Evolutionary conservation across 1,139 yeast species (phyloP).

Genomic region (Magnusiomyces magnusii): DNA sequence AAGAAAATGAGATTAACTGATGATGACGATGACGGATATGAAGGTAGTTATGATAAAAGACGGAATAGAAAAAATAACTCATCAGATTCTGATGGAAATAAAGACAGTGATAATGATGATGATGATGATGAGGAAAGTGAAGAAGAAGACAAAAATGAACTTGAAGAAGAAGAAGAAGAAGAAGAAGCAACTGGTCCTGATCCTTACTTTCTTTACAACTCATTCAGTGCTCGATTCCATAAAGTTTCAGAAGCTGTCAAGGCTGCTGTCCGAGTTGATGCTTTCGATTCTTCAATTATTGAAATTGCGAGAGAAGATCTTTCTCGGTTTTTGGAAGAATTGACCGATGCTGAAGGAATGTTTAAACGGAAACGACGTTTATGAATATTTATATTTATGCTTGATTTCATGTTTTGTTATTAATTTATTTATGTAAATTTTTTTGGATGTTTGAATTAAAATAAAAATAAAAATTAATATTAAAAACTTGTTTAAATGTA

Average conservation of each 20-base stretch:
- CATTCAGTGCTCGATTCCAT: slow-evolving; percentile 86
- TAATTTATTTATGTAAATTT: not conserved
- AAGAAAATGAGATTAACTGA: not conserved
- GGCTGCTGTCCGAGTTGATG: slow-evolving; percentile 85
- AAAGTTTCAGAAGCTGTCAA: slow-evolving; percentile 75
- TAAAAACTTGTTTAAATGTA: too few species aligned
- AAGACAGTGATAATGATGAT: too few species aligned
- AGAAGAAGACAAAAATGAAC: slow-evolving; percentile 15
- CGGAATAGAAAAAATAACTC: not conserved
- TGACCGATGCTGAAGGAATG: slow-evolving; percentile 37
- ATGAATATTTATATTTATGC: not conserved
- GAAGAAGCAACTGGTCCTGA: slow-evolving; percentile 24
- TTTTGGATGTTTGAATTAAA: not conserved
- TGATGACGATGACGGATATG: not conserved
- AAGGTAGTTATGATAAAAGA: not conserved
- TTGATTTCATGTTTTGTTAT: not conserved
- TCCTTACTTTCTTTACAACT: slow-evolving; percentile 41
- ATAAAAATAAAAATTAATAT: too few species aligned
- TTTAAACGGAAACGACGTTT: not conserved
- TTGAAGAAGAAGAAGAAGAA: slow-evolving; percentile 21
- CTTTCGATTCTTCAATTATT: slow-evolving; percentile 89
- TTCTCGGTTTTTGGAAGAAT: slow-evolving; percentile 75
- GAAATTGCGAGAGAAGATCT: slow-evolving; percentile 85
- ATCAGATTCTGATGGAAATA: not conserved
- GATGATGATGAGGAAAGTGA: not conserved